phyloP scores from a whole-genome alignment of 768 basidiomycete species.

The Russula sp. region DNA sequence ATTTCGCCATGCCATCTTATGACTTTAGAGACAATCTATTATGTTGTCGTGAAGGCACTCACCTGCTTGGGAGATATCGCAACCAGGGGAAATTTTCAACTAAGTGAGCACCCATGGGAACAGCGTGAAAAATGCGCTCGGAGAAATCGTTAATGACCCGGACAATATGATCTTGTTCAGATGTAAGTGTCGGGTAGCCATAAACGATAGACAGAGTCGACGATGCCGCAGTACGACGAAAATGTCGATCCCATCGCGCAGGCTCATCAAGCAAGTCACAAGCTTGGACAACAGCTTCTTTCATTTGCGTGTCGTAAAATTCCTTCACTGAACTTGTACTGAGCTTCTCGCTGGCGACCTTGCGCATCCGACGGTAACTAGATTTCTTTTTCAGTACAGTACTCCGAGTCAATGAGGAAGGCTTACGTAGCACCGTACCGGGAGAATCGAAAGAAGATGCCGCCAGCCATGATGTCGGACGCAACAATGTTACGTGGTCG shows the following conservation, averaged over 20 bases:
- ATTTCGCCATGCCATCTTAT: background rate
- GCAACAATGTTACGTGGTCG: background rate
- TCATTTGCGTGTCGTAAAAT: background rate
- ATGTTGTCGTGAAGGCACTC: background rate
- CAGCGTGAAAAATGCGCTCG: background rate
- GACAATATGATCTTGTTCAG: background rate
- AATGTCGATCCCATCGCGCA: background rate
- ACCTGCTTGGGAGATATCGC: background rate
- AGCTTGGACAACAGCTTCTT: background rate
- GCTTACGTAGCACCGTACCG: background rate
- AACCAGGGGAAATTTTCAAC: conserved; percentile 3
- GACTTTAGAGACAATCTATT: background rate
- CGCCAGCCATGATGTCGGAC: background rate
- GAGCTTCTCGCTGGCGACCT: background rate
- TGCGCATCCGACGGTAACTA: conserved; percentile 1
- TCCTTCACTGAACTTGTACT: background rate
- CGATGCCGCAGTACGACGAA: background rate
- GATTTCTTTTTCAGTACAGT: no score
- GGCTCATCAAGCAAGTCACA: background rate
- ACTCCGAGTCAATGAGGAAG: no score
- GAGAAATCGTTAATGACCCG: background rate
- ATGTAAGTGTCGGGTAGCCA: background rate
- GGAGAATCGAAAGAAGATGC: background rate
- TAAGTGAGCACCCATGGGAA: background rate
- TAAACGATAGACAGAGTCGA: background rate